Conservation (phyloP, 2,329 filamentous ascomycete genomes). For the Calonectria crousiana region DNA sequence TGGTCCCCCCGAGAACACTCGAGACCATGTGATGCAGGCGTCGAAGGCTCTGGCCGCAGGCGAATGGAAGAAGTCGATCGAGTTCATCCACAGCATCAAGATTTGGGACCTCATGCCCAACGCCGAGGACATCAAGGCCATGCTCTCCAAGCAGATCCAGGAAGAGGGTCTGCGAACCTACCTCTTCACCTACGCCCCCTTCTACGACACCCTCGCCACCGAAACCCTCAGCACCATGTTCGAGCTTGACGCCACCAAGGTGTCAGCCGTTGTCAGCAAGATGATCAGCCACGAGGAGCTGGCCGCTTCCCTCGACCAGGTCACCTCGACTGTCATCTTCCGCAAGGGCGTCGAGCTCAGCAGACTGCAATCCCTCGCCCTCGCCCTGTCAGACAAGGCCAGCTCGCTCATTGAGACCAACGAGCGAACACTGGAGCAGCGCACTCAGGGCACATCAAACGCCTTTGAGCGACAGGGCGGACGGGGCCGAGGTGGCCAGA, state of each 20-base stretch:
- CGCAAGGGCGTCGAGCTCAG: slow-evolving; percentile 99
- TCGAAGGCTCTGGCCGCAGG: slow-evolving; percentile 96
- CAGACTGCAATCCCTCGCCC: slow-evolving; percentile 92
- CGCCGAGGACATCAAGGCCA: slow-evolving; percentile 91
- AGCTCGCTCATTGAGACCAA: slow-evolving; percentile 96
- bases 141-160: slow-evolving; percentile 98
- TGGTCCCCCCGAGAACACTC: slow-evolving; percentile 97
- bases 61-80: slow-evolving; percentile 97
- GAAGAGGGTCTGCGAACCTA: slow-evolving; percentile 98
- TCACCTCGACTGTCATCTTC: slow-evolving; percentile 98
- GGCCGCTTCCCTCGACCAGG: slow-evolving; percentile 94
- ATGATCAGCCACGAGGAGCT: slow-evolving; percentile 99
- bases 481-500: slow-evolving; percentile 75
- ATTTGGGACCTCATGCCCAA: slow-evolving; percentile 99
- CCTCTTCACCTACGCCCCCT: slow-evolving; percentile 98
- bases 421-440: slow-evolving; percentile 96
- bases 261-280: slow-evolving; percentile 94
- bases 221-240: slow-evolving; percentile 93
- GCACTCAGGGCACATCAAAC: slow-evolving; percentile 94
- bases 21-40: slow-evolving; percentile 99
- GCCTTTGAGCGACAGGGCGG: slow-evolving; percentile 95
- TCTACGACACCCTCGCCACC: slow-evolving; percentile 96
- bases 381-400: slow-evolving; percentile 96
- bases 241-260: slow-evolving; percentile 90
- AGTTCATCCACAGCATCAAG: slow-evolving; percentile 97